Base-by-base conservation (phyloP, 371 early-diverging fungal genomes). In the Haplosporangium sp. region DNA sequence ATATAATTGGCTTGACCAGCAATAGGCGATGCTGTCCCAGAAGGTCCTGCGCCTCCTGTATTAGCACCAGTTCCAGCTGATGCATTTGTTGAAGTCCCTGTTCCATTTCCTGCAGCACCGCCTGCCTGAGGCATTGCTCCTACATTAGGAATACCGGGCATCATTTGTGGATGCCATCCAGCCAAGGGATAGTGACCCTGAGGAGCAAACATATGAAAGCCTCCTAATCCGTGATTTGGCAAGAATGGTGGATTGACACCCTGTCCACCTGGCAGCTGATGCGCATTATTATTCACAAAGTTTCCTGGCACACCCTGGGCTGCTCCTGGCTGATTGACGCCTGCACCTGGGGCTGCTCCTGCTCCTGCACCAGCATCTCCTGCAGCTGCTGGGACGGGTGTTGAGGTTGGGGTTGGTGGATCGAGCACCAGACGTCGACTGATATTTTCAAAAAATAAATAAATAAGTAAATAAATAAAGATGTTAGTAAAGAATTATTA, bases 361-460 rank as follows among this genome's bases (percentile, higher is more conserved):
- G 55, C 71, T 44, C 74, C 72, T 58, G 70, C 56, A n/a, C 55
- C 76, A 61, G 76, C 69, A 6, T 61, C 74, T 27, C 71, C 71
- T 61, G 61, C 61, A 0, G 35, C 69, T 19, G 60, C 60, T 48
- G 39, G 69, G 63, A 66, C 62, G 7, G 84, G 76, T 34, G 76
- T 76, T 1, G 79, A 62, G 52, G 77, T 65, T n/a, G 84, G 76
- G 17, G 76, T 76, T 15, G 79, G 84, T 37, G 84, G 72, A 55
- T 76, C 79, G 20, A 89, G 74, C 3, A 89, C 89, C 47, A 88
- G 87, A 20, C 89, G 84, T 37, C 89, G 89, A 65, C 89, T 88
- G 77, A 50, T 50, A 50, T 17, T 50, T 17, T 27, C 27, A 58
- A 42, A 34, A 4, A 27, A 27, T 8, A 35, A 27, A 15, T 6